phyloP scores from a whole-genome alignment of 1,284 basidiomycete genomes.

The Schizophyllum amplum region DNA sequence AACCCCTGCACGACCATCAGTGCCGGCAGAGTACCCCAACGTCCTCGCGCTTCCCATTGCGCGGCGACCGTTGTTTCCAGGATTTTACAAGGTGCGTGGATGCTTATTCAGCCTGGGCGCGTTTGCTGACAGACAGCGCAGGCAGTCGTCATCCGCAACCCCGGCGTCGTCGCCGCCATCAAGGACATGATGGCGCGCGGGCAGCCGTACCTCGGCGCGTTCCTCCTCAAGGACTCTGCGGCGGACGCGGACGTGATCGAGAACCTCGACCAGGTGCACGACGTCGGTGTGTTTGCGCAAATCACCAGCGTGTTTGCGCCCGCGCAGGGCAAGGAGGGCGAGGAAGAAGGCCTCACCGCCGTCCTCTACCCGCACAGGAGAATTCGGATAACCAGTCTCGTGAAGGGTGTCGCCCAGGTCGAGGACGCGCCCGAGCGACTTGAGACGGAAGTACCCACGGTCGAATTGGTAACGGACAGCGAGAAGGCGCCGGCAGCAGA shows the following conservation, averaged over 20 bases:
- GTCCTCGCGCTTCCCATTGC: conserved; percentile 95
- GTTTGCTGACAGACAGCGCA: not conserved
- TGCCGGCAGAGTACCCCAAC: conserved; percentile 88
- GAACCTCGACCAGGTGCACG: conserved; percentile 82
- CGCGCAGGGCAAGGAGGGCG: conserved; percentile 51
- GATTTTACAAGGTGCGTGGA: conserved; percentile 74
- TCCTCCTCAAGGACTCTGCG: conserved; percentile 93
- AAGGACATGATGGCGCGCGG: conserved; percentile 96
- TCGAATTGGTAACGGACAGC: not conserved
- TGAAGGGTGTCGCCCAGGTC: conserved; percentile 51
- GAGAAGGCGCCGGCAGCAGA: not conserved
- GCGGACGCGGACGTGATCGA: conserved; percentile 92
- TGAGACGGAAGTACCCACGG: not conserved
- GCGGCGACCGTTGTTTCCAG: conserved; percentile 92
- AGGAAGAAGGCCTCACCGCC: conserved; percentile 86
- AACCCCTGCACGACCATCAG: conserved; percentile 64
- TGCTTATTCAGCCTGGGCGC: not conserved
- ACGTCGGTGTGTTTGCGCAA: conserved; percentile 95
- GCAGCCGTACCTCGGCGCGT: conserved; percentile 96
- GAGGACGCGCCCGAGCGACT: conserved; percentile 28
- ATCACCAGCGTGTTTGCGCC: conserved; percentile 92
- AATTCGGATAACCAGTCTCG: conserved; percentile 85
- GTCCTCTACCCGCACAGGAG: conserved; percentile 94
- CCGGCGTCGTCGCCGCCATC: conserved; percentile 88
- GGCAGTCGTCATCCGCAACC: conserved; percentile 87